Evolutionary conservation across 805 yeast genomes (phyloP).

Genomic region (Zygosaccharomyces bailii): DNA sequence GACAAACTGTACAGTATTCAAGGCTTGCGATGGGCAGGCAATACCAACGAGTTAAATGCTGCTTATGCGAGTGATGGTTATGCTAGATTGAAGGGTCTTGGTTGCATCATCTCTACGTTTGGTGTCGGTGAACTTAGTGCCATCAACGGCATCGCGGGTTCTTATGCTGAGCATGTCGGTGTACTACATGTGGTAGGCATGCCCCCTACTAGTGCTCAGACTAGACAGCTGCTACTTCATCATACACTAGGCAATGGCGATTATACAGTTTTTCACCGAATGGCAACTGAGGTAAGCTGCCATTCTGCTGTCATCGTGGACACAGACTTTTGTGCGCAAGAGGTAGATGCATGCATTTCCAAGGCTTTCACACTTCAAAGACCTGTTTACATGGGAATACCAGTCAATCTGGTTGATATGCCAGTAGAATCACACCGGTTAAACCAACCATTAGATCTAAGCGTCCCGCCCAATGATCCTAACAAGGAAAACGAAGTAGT

Average conservation of each 20-base stretch:
- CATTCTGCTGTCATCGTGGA: conserved; percentile 58
- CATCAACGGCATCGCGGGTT: conserved; percentile 76
- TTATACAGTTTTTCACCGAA: conserved; percentile 54
- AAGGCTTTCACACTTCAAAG: conserved; percentile 48
- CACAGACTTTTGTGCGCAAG: conserved; percentile 52
- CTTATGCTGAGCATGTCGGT: conserved; percentile 80
- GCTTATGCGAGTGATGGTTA: conserved; percentile 93
- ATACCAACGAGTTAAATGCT: conserved; percentile 85
- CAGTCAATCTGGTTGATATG: conserved; percentile 53
- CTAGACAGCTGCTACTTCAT: conserved; percentile 37
- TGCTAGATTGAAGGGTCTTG: conserved; percentile 47
- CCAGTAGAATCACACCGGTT: conserved; percentile 39
- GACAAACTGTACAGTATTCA: conserved; percentile 58
- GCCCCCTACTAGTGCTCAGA: conserved; percentile 43
- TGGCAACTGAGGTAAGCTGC: conserved; percentile 42
- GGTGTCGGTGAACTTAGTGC: conserved; percentile 93
- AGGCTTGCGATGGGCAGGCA: conserved; percentile 67
- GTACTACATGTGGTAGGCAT: conserved; percentile 84
- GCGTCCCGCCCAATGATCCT: conserved; percentile 21
- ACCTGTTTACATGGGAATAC: conserved; percentile 73
- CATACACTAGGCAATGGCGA: conserved; percentile 29
- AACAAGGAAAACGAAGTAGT: conserved; percentile 35
- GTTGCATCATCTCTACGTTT: conserved; percentile 51
- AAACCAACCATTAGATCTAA: conserved; percentile 33
- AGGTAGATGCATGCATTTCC: conserved; percentile 43